Evolutionary conservation across 1,284 basidiomycete genomes (phyloP), one percentile per base, ranked within the genome.

Genomic region (Heimioporus retisporus): DNA sequence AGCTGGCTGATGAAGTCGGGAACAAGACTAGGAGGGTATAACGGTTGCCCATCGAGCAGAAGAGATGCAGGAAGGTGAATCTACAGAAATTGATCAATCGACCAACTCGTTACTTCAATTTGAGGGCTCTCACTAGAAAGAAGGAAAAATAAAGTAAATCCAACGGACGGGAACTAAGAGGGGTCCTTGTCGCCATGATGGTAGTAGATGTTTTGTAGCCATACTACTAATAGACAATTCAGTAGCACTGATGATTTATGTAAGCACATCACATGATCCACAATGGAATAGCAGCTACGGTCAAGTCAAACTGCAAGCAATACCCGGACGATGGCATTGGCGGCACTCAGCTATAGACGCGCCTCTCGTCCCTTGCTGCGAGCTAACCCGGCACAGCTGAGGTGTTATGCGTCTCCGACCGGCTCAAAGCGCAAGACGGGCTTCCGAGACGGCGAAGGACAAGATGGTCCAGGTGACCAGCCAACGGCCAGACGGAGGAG

Each of bases 111-210:
- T 48, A 25, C 44, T 11, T 3, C 31, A 11, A 28, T 55, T 2
- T 25, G 40, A 40, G 46, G 16, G 68, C 35, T 4, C 86, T 65
- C 65, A 90, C 91, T 63, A 86, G 66, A 70, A 93, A 92, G 79
- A 91, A 93, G 1, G 74, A 58, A 65, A 90, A 87, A 71, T 93
- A 93, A 3, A 91, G 43, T 4, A 91, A 71, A 74, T 93, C 91
- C 50, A 89, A 71, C 16, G 88, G 89, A 63, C 91, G 87, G 50
- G 85, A 81, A 4, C 79, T 78, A 40, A 91, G 79, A 19, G 87
- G 81, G 0, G 50, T 71, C 55, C 65, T 67, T 4, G 42, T 6
- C 6, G 56, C 43, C 67, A 65, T 67, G 13, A 21, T 64, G 61
- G 16, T 60, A 25, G 18, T 58, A 51, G 43, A 40, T 31, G 46